Evolutionary conservation across 2,329 filamentous ascomycete species (phyloP).

Genomic region (Epicoccum nigrum): DNA sequence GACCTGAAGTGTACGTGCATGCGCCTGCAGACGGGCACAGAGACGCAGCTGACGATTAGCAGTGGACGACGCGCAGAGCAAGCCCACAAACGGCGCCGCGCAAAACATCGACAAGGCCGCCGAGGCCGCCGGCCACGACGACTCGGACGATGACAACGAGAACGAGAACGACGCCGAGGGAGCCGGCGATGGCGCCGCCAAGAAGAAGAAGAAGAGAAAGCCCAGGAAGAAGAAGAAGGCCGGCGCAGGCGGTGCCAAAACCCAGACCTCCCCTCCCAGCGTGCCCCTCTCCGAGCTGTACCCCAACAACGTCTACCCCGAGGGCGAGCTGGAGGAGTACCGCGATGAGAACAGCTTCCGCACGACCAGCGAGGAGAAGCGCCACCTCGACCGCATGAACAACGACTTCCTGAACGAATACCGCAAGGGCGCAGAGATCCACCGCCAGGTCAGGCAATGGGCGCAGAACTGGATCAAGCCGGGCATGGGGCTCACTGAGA

Average conservation of each 20-base stretch:
- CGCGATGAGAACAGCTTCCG: conserved; percentile 76
- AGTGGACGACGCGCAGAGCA: conserved; percentile 48
- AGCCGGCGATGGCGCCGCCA: conserved; percentile 52
- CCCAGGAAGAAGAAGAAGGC: conserved; percentile 72
- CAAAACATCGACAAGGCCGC: conserved; percentile 48
- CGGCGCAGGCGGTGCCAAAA: conserved; percentile 60
- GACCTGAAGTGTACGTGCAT: conserved; percentile 45
- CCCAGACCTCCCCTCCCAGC: conserved; percentile 78
- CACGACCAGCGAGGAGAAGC: conserved; percentile 84
- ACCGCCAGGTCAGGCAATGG: conserved; percentile 84
- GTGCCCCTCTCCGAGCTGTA: conserved; percentile 77
- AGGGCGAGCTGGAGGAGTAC: conserved; percentile 81
- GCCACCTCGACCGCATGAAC: conserved; percentile 80
- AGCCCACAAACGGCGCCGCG: conserved; percentile 36
- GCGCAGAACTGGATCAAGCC: conserved; percentile 81
- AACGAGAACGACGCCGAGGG: conserved; percentile 54
- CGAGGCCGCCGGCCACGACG: conserved; percentile 57
- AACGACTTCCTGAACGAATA: conserved; percentile 81
- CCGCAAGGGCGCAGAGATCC: conserved; percentile 84
- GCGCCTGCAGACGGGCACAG: neutral
- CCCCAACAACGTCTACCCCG: conserved; percentile 73
- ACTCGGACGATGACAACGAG: conserved; percentile 62
- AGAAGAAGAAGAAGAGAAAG: conserved; percentile 87
- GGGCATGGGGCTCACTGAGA: conserved; percentile 78
- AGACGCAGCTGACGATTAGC: conserved; percentile 10